phyloP scores from a whole-genome alignment of 306 rosid species.

The Urtica urens region DNA sequence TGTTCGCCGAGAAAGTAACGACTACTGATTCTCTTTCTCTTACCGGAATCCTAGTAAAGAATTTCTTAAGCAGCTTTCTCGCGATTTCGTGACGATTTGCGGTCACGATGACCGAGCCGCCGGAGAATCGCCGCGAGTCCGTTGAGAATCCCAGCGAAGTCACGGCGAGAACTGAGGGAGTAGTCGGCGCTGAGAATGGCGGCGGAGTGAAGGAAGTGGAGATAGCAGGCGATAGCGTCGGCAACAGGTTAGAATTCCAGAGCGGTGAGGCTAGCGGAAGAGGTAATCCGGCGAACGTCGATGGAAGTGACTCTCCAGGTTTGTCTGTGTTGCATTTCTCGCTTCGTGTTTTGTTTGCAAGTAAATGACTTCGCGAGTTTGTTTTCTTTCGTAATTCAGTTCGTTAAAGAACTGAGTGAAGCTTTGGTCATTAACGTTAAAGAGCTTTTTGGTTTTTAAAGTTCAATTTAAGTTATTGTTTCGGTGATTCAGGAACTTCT shows the following conservation, averaged over 20 bases:
- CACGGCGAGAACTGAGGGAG: constrained; percentile 20
- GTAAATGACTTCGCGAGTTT: too few relatives aligned
- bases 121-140: constrained; percentile 29
- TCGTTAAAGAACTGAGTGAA: not conserved
- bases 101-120: constrained; percentile 44
- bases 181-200: constrained; percentile 18
- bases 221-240: constrained; percentile 13
- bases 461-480: not conserved
- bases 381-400: not conserved
- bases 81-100: constrained; percentile 10
- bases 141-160: constrained; percentile 27
- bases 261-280: constrained; percentile 15
- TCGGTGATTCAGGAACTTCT: constrained; percentile 33
- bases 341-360: constrained; percentile 9
- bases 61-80: too few relatives aligned
- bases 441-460: not conserved
- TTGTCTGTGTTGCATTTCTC: constrained; percentile 7
- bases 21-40: too few relatives aligned
- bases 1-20: too few relatives aligned
- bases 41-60: too few relatives aligned
- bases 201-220: constrained; percentile 15
- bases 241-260: constrained; percentile 21
- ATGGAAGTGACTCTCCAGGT: constrained; percentile 39
- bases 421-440: not conserved
- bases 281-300: constrained; percentile 16